Percentiles rank a stretch among this genome's conserved stretches.
These are phyloP conservation scores for Claviceps purpurea DNA, from an alignment of 2,329 filamentous ascomycete genomes.

Conservation along the genomic window DNA sequence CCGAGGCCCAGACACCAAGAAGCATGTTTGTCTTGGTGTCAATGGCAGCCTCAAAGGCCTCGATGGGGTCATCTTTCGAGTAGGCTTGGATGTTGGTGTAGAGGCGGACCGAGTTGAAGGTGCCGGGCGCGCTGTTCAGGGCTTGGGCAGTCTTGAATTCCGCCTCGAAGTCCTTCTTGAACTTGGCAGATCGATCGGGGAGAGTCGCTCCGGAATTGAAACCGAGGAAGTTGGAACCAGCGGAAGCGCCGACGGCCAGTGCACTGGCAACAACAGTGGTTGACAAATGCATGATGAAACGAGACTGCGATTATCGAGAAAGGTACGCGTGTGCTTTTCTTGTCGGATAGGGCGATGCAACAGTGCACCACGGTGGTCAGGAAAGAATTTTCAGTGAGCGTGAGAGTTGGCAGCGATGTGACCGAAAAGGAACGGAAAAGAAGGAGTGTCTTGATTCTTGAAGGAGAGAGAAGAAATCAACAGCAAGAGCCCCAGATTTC, in stretches of 20 bases:
- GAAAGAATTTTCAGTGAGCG: not conserved
- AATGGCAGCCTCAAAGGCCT: conserved; percentile 64
- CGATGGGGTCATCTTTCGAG: conserved; percentile 60
- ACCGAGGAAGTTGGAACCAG: conserved; percentile 34
- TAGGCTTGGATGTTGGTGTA: conserved; percentile 56
- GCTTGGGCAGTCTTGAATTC: conserved; percentile 30
- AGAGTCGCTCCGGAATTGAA: conserved; percentile 39
- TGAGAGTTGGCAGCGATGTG: not conserved
- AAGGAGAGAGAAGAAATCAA: not conserved
- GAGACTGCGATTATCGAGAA: not conserved
- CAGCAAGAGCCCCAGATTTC: not conserved
- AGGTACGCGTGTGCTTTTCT: not conserved
- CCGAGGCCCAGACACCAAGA: conserved; percentile 51
- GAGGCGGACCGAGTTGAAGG: conserved; percentile 46
- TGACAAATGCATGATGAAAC: conserved; percentile 25
- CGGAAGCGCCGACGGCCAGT: conserved; percentile 26
- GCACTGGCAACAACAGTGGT: conserved; percentile 23
- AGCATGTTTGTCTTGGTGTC: conserved; percentile 46
- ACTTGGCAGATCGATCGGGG: conserved; percentile 35
- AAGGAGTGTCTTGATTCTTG: not conserved
- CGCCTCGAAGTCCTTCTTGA: conserved; percentile 33
- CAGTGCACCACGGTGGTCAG: too few species aligned
- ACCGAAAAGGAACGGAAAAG: not conserved
- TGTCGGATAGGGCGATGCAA: not conserved
- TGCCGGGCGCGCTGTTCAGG: conserved; percentile 29